These are phyloP conservation scores for Dichomitus squalens DNA, from an alignment of 1,284 basidiomycete species.

Conservation along the genomic window DNA sequence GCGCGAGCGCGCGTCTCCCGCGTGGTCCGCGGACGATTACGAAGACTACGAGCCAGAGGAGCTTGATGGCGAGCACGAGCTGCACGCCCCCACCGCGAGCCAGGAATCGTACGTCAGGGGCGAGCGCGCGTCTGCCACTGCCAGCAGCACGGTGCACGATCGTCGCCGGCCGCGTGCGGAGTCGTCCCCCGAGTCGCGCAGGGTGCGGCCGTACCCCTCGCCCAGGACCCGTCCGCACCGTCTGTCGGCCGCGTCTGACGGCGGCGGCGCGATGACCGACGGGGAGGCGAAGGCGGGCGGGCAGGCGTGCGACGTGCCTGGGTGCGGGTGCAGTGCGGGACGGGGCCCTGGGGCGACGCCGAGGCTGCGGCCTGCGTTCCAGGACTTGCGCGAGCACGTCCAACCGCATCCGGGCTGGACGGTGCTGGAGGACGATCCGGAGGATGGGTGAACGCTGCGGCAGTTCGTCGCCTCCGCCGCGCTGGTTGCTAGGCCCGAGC, in stretches of 20 bases:
- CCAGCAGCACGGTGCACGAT: not conserved
- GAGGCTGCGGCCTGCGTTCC: slow-evolving; percentile 22
- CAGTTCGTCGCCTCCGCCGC: not conserved
- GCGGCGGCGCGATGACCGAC: not conserved
- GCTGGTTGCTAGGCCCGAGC: too few species aligned
- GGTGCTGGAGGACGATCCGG: slow-evolving; percentile 18
- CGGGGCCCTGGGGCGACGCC: slow-evolving; percentile 10
- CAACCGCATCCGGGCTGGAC: slow-evolving; percentile 15
- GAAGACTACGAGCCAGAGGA: not conserved
- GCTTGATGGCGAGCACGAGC: slow-evolving; percentile 11
- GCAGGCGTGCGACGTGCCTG: slow-evolving; percentile 16
- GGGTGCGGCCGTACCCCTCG: slow-evolving; percentile 17
- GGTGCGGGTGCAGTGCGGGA: slow-evolving; percentile 14
- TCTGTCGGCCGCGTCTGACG: not conserved
- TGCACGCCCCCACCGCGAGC: not conserved
- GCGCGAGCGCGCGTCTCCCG: not conserved
- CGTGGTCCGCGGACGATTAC: slow-evolving; percentile 1
- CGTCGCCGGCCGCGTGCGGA: slow-evolving; percentile 6
- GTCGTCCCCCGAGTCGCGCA: slow-evolving; percentile 12
- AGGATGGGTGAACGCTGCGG: slow-evolving; percentile 2
- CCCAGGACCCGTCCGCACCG: slow-evolving; percentile 8
- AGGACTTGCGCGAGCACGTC: not conserved
- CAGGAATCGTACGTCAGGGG: slow-evolving; percentile 21
- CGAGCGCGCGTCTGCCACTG: slow-evolving; percentile 3
- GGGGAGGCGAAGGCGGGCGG: too few species aligned